Evolutionary conservation across 768 basidiomycete species (phyloP).

Genomic region (Lactifluus rugatus): DNA sequence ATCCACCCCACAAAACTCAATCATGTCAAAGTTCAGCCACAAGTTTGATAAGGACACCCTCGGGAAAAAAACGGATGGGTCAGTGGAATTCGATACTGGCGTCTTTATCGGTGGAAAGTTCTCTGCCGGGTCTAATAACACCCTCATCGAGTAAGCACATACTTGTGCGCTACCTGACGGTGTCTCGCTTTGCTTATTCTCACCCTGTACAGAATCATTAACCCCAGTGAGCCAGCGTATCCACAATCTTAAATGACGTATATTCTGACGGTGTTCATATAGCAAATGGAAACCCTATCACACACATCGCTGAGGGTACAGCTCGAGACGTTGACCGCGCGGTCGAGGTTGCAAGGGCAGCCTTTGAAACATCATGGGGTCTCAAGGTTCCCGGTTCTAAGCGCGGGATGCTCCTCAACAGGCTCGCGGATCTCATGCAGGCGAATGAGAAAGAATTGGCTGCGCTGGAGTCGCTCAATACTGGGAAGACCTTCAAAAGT

Average conservation of each 20-base stretch:
- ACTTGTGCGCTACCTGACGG: neutral
- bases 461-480: conserved; percentile 66
- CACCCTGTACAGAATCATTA: conserved; percentile 38
- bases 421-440: conserved; percentile 59
- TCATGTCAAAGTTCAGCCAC: conserved; percentile 33
- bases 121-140: conserved; percentile 42
- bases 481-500: conserved; percentile 46
- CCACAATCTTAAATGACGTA: neutral
- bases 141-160: conserved; percentile 59
- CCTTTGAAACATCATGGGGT: conserved; percentile 62
- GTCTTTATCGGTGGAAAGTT: conserved; percentile 67
- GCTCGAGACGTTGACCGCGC: conserved; percentile 68
- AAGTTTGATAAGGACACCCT: conserved; percentile 43
- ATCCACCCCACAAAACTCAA: conserved; percentile 19
- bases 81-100: conserved; percentile 50
- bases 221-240: conserved; percentile 34
- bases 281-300: conserved; percentile 49
- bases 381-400: conserved; percentile 42
- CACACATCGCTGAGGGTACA: conserved; percentile 48
- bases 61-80: conserved; percentile 55
- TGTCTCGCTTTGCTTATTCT: neutral
- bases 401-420: conserved; percentile 48
- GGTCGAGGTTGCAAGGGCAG: conserved; percentile 55
- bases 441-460: conserved; percentile 52
- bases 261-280: neutral